These are phyloP conservation scores for Nakazawaea ernobii DNA, from an alignment of 805 yeast species.

Conservation along the genomic window DNA sequence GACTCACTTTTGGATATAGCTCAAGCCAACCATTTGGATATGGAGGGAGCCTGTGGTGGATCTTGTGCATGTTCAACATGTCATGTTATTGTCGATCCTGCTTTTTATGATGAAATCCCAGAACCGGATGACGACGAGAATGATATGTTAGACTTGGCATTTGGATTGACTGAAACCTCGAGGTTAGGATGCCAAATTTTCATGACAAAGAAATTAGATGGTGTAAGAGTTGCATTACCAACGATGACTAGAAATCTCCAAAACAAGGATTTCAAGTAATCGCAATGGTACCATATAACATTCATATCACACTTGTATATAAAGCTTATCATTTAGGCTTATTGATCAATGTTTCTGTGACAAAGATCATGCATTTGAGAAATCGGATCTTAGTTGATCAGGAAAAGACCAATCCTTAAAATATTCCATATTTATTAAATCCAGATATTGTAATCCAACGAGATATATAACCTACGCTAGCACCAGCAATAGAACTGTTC, in stretches of 20 bases:
- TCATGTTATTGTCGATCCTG: conserved; percentile 95
- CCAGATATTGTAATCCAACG: too few species aligned
- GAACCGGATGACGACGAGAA: conserved; percentile 98
- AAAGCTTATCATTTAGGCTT: neutral
- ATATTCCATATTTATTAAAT: too few species aligned
- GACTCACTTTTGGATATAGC: conserved; percentile 91
- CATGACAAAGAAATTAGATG: conserved; percentile 88
- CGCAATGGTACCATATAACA: neutral
- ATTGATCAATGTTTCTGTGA: too few species aligned
- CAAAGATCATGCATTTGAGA: too few species aligned
- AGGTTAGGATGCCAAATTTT: conserved; percentile 91
- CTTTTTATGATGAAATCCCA: conserved; percentile 80
- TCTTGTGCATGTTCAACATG: conserved; percentile 99
- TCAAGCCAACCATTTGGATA: conserved; percentile 86
- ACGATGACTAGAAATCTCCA: conserved; percentile 96
- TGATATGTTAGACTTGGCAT: conserved; percentile 96
- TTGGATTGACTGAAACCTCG: conserved; percentile 95
- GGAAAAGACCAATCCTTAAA: too few species aligned
- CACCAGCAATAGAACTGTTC: too few species aligned
- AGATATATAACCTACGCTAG: too few species aligned
- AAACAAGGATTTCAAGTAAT: conserved; percentile 57
- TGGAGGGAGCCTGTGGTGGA: conserved; percentile 99
- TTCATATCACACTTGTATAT: neutral
- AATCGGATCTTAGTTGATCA: too few species aligned
- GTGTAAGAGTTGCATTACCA: conserved; percentile 90